phyloP scores from a whole-genome alignment of 176 grass and related monocot species.

The Bonia amplexicaulis region DNA sequence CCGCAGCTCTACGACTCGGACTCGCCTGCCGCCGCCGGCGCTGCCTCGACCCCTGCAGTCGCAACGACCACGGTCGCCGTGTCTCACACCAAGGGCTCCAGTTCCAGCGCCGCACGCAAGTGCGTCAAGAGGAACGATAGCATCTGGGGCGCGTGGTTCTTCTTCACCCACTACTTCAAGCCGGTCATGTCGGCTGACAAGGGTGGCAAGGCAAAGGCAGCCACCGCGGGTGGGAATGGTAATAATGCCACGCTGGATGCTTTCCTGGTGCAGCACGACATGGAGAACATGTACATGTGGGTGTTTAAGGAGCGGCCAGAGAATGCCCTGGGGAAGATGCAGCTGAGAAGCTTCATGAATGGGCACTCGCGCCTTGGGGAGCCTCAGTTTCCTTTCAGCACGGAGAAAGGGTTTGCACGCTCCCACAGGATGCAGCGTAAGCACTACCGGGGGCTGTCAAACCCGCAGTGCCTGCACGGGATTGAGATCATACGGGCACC shows the following conservation, averaged over 20 bases:
- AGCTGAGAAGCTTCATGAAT: constrained; percentile 94
- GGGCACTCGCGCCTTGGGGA: constrained; percentile 88
- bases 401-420: constrained; percentile 77
- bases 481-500: constrained; percentile 70
- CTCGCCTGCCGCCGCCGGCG: constrained; percentile 24
- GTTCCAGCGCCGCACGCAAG: constrained; percentile 64
- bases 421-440: constrained; percentile 96
- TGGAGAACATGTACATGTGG: constrained; percentile 99
- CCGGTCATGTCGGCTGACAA: constrained; percentile 59
- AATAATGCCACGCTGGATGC: constrained; percentile 59
- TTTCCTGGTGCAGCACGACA: constrained; percentile 94
- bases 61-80: constrained; percentile 25
- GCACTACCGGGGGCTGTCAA: constrained; percentile 86
- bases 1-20: constrained; percentile 69
- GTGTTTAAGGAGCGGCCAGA: constrained; percentile 82
- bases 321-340: constrained; percentile 97
- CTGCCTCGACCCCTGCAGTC: neutral
- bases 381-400: constrained; percentile 85
- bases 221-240: constrained; percentile 35
- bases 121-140: constrained; percentile 79
- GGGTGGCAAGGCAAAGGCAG: constrained; percentile 46
- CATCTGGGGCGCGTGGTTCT: constrained; percentile 99
- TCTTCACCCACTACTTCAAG: constrained; percentile 99
- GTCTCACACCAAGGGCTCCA: constrained; percentile 35
- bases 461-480: constrained; percentile 85